phyloP scores from a whole-genome alignment of 2,329 filamentous ascomycete species.

The Eutypa lata region DNA sequence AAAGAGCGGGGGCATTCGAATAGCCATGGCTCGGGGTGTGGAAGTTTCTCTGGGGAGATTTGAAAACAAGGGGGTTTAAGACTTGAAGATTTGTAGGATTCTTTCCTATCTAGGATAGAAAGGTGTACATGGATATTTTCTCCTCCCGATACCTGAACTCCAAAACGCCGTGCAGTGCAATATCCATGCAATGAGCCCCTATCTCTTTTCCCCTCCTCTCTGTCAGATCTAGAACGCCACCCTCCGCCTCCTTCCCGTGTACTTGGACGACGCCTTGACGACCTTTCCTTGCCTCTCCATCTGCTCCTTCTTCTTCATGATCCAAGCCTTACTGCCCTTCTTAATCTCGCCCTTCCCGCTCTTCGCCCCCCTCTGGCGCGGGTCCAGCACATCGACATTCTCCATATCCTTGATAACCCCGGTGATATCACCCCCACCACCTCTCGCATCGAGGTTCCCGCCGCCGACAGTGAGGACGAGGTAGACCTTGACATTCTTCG shows the following conservation, averaged over 20 bases:
- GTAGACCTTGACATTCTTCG: slow-evolving; percentile 96
- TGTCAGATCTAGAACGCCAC: slow-evolving; percentile 60
- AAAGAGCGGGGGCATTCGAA: too few species aligned
- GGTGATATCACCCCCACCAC: slow-evolving; percentile 74
- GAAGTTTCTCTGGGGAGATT: too few species aligned
- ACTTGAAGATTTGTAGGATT: too few species aligned
- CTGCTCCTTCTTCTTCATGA: slow-evolving; percentile 83
- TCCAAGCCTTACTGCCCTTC: slow-evolving; percentile 85
- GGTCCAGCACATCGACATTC: slow-evolving; percentile 77
- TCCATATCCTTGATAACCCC: slow-evolving; percentile 88
- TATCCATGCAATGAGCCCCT: too few species aligned
- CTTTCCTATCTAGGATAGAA: too few species aligned
- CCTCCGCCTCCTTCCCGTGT: slow-evolving; percentile 85
- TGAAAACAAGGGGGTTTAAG: too few species aligned
- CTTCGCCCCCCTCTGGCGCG: slow-evolving; percentile 50
- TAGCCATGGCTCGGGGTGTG: too few species aligned
- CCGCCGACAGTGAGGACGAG: slow-evolving; percentile 87
- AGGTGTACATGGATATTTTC: too few species aligned
- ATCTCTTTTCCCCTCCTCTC: too few species aligned
- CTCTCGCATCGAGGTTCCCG: slow-evolving; percentile 35
- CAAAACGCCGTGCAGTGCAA: too few species aligned
- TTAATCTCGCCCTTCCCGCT: slow-evolving; percentile 53
- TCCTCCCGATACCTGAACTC: too few species aligned
- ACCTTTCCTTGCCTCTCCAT: slow-evolving; percentile 94
- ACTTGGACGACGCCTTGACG: slow-evolving; percentile 88